phyloP scores from a whole-genome alignment of 78 protist genomes.

The Dictyostelium purpureum region DNA sequence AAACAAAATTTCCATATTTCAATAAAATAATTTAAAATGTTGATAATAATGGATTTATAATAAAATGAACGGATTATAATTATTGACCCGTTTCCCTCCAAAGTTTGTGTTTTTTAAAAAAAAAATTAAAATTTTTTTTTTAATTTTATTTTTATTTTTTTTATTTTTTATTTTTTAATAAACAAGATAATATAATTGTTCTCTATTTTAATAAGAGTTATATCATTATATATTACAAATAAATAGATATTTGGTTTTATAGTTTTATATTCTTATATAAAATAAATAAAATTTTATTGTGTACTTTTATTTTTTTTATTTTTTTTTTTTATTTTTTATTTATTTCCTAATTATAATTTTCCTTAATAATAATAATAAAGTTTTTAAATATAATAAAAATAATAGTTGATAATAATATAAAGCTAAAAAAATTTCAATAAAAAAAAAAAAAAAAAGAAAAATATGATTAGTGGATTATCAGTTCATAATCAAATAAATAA shows the following conservation, averaged over 20 bases:
- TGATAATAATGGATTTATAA: neutral
- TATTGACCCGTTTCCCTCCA: neutral
- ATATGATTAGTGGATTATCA: slow-evolving; percentile 56
- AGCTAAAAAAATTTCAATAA: neutral
- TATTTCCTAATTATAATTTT: neutral
- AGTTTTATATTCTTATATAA: too few relatives aligned
- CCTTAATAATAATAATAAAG: neutral
- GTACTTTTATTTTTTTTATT: neutral
- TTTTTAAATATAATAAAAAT: neutral
- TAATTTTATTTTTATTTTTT: neutral
- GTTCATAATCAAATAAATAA: slow-evolving; percentile 59
- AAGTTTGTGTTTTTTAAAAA: neutral
- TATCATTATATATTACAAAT: neutral
- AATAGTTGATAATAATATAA: too few relatives aligned
- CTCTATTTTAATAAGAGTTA: neutral
- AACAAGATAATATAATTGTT: neutral
- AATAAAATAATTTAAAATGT: neutral
- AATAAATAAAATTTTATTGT: neutral
- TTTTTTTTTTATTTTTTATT: neutral
- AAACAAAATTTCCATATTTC: too few relatives aligned
- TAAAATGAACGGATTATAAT: neutral
- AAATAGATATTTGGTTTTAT: neutral
- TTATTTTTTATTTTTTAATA: neutral
- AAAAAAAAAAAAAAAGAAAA: neutral
- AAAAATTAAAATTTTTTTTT: neutral